Evolutionary conservation across 2,329 filamentous ascomycete species (phyloP).

Genomic region (Plenodomus lindquistii): DNA sequence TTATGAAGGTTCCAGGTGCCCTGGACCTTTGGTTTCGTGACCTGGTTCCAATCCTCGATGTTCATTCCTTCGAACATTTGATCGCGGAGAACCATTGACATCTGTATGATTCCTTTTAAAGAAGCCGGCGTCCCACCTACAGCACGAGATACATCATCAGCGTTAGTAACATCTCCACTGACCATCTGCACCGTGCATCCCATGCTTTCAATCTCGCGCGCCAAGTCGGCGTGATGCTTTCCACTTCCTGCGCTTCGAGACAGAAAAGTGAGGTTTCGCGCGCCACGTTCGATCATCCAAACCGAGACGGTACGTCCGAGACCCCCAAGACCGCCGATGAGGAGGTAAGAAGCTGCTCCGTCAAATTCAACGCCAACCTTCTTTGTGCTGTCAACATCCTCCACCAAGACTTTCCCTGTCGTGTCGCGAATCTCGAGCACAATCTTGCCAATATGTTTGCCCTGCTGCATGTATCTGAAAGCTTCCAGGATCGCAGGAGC

Average conservation of each 20-base stretch:
- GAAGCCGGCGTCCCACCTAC: neutral
- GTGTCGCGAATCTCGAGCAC: conserved; percentile 5
- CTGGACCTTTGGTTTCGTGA: conserved; percentile 14
- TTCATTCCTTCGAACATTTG: conserved; percentile 8
- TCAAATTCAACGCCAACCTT: neutral
- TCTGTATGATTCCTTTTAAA: conserved; percentile 7
- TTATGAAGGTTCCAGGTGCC: conserved; percentile 34
- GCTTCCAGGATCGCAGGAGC: conserved; percentile 13
- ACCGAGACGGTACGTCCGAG: conserved; percentile 9
- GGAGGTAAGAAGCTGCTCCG: conserved; percentile 16
- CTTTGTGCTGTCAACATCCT: neutral
- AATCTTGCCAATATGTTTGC: conserved; percentile 10
- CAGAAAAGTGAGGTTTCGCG: neutral
- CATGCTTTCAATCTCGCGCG: conserved; percentile 4
- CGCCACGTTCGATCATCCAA: neutral
- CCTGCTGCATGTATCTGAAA: conserved; percentile 13
- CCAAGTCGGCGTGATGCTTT: neutral
- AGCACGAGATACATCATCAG: conserved; percentile 4
- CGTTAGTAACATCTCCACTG: neutral
- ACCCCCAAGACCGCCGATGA: conserved; percentile 29
- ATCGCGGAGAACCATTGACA: conserved; percentile 17
- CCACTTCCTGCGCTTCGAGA: neutral
- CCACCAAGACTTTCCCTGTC: neutral
- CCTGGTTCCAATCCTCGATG: conserved; percentile 10
- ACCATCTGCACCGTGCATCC: conserved; percentile 13